Base-by-base conservation (phyloP, 371 early-diverging fungal species). In the Rhizopus sp. region DNA sequence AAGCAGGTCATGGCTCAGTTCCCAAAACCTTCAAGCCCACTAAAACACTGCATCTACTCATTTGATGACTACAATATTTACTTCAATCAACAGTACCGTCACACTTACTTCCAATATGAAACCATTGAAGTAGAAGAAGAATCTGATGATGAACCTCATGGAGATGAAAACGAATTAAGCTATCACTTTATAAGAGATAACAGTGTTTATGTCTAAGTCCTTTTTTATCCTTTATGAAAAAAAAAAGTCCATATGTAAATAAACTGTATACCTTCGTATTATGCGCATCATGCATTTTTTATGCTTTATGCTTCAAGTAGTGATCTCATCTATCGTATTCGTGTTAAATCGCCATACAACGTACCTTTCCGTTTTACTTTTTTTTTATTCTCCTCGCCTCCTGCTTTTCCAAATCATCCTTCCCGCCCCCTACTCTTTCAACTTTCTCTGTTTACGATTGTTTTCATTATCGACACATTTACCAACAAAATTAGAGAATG, bases 21-120 rank as follows among this genome's bases (percentile, higher is more conserved):
- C 38, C 80, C 78, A 12, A 62, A 75, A 55, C 82, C 82, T 1
- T 56, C 71, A n/a, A 77, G 78, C 37, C 82, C 82, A 1, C 63
- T 82, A 2, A 61, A 69, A 13, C 55, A 63, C 34, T 79, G 77
- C 46, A 68, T 66, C 48, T 63, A 63, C 49, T 46, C 57, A 15
- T 53, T 33, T 41, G 53, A 53, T 40, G 47, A 42, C 17, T 41
- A 45, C 15, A 39, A 7, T 37, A 31, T 23, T 34, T 44, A 41
- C 13, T 29, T 32, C n/a, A 16, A 37, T 31, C 49, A 16, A 17
- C 29, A n/a, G 12, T n/a, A 40, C 34, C 55, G 16, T n/a, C 16
- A 17, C 15, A 39, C 17, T 34, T 47, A 55, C 35, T 60, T 37
- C 38, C 23, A 45, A 23, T 68, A 60, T 49, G 68, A 68, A 55